Conservation (phyloP, 1,284 basidiomycete genomes). For the Rhodofomes roseus region DNA sequence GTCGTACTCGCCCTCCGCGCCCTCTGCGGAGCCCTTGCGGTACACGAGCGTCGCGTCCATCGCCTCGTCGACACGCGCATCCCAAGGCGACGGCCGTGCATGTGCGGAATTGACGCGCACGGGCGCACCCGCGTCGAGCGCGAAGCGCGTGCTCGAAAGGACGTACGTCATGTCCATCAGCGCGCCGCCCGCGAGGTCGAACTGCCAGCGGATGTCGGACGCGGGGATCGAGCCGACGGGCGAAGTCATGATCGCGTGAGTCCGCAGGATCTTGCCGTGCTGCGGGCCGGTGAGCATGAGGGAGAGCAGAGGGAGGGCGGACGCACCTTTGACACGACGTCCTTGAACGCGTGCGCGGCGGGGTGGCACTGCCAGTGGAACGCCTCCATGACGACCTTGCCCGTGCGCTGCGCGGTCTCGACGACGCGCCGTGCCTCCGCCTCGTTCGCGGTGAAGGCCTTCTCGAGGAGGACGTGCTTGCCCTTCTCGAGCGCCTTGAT, state of each 20-base stretch:
- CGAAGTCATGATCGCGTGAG: not conserved
- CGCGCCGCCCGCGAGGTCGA: constrained; percentile 1
- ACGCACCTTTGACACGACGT: not conserved
- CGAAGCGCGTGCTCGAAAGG: constrained; percentile 17
- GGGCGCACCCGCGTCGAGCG: constrained; percentile 12
- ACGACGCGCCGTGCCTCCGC: not conserved
- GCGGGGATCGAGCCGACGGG: not conserved
- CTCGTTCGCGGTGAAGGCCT: not conserved
- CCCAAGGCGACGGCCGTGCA: constrained; percentile 11
- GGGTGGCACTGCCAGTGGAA: not conserved
- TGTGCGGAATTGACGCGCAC: constrained; percentile 12
- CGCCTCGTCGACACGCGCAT: constrained; percentile 17
- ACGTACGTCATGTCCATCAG: constrained; percentile 21
- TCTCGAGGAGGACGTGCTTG: not conserved
- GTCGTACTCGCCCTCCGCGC: constrained; percentile 1
- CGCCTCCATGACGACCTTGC: not conserved
- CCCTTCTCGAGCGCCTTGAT: not conserved
- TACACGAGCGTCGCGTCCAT: constrained; percentile 18
- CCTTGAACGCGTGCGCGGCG: not conserved
- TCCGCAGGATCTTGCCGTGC: not conserved
- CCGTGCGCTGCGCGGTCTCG: not conserved
- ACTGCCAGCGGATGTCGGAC: not conserved
- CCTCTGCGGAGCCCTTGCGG: not conserved
- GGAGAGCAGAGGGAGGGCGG: too few species aligned
- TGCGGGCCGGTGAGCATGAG: not conserved